Evolutionary conservation across 176 grass and related monocot genomes (phyloP).

Genomic region (Panicum miliaceum): DNA sequence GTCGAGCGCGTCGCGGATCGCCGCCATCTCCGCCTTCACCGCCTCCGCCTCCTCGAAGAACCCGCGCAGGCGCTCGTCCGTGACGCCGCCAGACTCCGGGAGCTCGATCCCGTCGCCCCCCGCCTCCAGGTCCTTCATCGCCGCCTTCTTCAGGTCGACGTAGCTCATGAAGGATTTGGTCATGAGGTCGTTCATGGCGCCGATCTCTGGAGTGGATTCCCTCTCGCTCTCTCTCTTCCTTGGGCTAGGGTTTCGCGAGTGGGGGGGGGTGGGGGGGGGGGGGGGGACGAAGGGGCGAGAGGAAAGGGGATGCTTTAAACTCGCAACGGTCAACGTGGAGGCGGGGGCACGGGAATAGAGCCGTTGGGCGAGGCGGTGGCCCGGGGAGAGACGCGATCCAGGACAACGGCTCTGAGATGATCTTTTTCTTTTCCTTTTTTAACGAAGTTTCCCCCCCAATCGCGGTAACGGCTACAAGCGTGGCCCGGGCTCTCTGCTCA

Average conservation of each 20-base stretch:
- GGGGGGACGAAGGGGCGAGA: slow-evolving; percentile 8
- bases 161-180: slow-evolving; percentile 99
- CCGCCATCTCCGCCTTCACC: slow-evolving; percentile 85
- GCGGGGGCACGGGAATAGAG: slow-evolving; percentile 42
- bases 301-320: slow-evolving; percentile 41
- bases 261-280: slow-evolving; percentile 26
- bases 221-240: slow-evolving; percentile 1
- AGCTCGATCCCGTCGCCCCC: slow-evolving; percentile 54
- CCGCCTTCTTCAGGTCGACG: slow-evolving; percentile 97
- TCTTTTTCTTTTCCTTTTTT: neutral
- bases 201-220: slow-evolving; percentile 27
- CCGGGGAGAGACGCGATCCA: neutral
- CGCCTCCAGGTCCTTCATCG: slow-evolving; percentile 84
- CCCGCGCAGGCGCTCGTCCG: slow-evolving; percentile 69
- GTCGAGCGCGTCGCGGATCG: slow-evolving; percentile 76
- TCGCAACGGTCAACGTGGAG: slow-evolving; percentile 50
- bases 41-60: slow-evolving; percentile 87
- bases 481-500: neutral
- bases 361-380: slow-evolving; percentile 42
- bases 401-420: slow-evolving; percentile 45
- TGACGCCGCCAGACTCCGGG: slow-evolving; percentile 45
- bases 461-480: neutral
- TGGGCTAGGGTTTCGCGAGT: slow-evolving; percentile 22
- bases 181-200: slow-evolving; percentile 96
- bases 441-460: neutral